phyloP scores from a whole-genome alignment of 1,284 basidiomycete species.

The Trichosporon faecale region DNA sequence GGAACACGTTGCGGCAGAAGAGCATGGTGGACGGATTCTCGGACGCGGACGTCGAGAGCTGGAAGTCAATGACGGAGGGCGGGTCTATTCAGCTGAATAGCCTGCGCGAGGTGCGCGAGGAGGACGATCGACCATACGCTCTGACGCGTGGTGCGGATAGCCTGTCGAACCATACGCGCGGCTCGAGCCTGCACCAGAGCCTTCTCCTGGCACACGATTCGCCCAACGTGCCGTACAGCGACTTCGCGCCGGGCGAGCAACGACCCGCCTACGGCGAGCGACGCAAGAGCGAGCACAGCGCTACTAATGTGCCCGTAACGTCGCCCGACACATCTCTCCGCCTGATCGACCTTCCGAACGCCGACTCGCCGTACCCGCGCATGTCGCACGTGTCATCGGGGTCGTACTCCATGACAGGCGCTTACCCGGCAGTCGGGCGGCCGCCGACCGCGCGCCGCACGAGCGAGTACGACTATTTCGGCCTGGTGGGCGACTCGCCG shows the following conservation, averaged over 20 bases:
- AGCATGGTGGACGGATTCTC: constrained; percentile 50
- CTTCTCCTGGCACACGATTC: neutral
- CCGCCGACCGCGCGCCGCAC: constrained; percentile 5
- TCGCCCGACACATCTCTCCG: neutral
- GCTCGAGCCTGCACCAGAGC: constrained; percentile 19
- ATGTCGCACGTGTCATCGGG: neutral
- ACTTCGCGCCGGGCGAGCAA: neutral
- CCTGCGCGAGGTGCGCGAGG: constrained; percentile 33
- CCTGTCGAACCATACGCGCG: constrained; percentile 19
- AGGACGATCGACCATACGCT: constrained; percentile 20
- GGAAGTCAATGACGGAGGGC: constrained; percentile 36
- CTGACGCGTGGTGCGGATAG: neutral
- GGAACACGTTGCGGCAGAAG: constrained; percentile 43
- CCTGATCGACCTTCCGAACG: constrained; percentile 1
- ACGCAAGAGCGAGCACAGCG: neutral
- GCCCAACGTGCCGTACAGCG: neutral
- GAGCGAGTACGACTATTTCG: constrained; percentile 18
- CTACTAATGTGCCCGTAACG: neutral
- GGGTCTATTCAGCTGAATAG: constrained; percentile 35
- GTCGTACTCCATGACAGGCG: constrained; percentile 31
- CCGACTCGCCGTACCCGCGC: neutral
- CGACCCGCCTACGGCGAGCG: neutral
- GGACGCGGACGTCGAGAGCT: constrained; percentile 46
- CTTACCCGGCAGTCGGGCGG: constrained; percentile 25
- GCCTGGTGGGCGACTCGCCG: neutral